phyloP scores from a whole-genome alignment of 345 rosid genomes.

The Acer campestre region DNA sequence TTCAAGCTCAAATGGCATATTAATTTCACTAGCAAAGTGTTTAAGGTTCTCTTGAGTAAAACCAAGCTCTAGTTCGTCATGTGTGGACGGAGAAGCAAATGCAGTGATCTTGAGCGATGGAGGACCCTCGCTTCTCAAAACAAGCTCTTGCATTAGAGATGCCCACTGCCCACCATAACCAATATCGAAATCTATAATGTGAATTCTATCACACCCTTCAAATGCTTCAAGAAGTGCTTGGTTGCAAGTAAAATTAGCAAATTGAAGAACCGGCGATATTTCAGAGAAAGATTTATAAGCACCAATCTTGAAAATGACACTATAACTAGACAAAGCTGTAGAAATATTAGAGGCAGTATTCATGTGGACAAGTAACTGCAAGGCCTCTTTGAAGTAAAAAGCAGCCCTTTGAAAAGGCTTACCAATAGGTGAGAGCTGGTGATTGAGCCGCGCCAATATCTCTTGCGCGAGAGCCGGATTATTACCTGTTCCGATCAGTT shows the following conservation, averaged over 20 bases:
- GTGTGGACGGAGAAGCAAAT: slow-evolving; percentile 61
- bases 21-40: slow-evolving; percentile 70
- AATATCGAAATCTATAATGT: slow-evolving; percentile 83
- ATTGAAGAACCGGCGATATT: slow-evolving; percentile 80
- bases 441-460: slow-evolving; percentile 99
- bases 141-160: slow-evolving; percentile 91
- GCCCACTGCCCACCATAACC: slow-evolving; percentile 96
- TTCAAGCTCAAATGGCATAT: slow-evolving; percentile 67
- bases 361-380: slow-evolving; percentile 57
- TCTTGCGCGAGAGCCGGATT: slow-evolving; percentile 93
- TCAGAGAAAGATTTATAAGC: slow-evolving; percentile 90
- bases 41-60: slow-evolving; percentile 76
- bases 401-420: slow-evolving; percentile 86
- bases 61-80: slow-evolving; percentile 58
- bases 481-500: slow-evolving; percentile 81
- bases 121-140: slow-evolving; percentile 53
- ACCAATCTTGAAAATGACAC: slow-evolving; percentile 67
- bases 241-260: slow-evolving; percentile 84
- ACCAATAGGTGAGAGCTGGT: slow-evolving; percentile 82
- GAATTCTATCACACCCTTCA: slow-evolving; percentile 60
- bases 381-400: slow-evolving; percentile 74
- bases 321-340: slow-evolving; percentile 42
- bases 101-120: slow-evolving; percentile 72
- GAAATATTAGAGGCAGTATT: slow-evolving; percentile 6
- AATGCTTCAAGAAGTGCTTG: slow-evolving; percentile 82